Evolutionary conservation across 139 green algal genomes (phyloP).

Genomic region (Microglena sp.): DNA sequence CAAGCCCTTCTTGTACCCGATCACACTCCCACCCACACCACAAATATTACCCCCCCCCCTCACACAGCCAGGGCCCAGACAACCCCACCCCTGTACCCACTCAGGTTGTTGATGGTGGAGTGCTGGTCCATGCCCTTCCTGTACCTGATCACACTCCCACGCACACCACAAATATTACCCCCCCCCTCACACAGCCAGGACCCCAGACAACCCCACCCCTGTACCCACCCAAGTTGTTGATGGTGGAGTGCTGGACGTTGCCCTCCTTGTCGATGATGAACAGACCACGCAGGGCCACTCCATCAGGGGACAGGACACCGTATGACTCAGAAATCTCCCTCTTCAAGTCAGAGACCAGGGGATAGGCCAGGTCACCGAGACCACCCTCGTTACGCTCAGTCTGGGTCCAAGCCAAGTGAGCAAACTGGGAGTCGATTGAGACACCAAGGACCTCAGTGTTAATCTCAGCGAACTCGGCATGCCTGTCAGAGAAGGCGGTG

Average conservation of each 20-base stretch:
- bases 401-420: slow-evolving; percentile 96
- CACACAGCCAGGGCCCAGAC: too few relatives aligned
- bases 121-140: too few relatives aligned
- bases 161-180: too few relatives aligned
- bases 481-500: slow-evolving; percentile 90
- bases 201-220: too few relatives aligned
- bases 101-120: too few relatives aligned
- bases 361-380: slow-evolving; percentile 91
- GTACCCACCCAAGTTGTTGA: slow-evolving; percentile 96
- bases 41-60: too few relatives aligned
- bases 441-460: slow-evolving; percentile 54
- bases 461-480: slow-evolving; percentile 70
- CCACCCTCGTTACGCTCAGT: slow-evolving; percentile 80
- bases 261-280: slow-evolving; percentile 92
- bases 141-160: too few relatives aligned
- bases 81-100: too few relatives aligned
- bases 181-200: too few relatives aligned
- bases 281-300: slow-evolving; percentile 74
- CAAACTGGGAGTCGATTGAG: slow-evolving; percentile 91
- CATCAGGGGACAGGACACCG: slow-evolving; percentile 73
- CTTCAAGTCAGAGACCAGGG: slow-evolving; percentile 95
- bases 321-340: too few relatives aligned
- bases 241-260: slow-evolving; percentile 81
- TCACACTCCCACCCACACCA: too few relatives aligned
- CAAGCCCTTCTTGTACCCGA: slow-evolving; percentile 71